Percentiles rank a stretch among this genome's conserved stretches.
These are phyloP conservation scores for Perilla frutescens DNA, from an alignment of 257 asterid genomes.

Conservation along the genomic window DNA sequence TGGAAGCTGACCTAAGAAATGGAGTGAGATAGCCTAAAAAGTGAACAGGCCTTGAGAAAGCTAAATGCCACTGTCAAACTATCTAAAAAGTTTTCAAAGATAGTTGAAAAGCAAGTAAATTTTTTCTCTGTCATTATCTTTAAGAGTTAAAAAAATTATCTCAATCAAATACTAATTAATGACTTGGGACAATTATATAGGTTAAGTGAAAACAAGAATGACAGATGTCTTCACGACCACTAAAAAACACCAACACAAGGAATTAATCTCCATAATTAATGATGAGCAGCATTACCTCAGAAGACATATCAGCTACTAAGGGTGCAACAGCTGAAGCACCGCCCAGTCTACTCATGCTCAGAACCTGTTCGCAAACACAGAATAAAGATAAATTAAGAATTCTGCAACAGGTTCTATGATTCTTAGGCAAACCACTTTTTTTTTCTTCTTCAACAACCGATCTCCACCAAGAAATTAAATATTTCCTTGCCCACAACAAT, in stretches of 20 bases:
- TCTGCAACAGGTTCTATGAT: background rate
- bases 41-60: background rate
- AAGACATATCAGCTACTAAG: slow-evolving; percentile 64
- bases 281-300: slow-evolving; percentile 60
- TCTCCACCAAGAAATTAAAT: slow-evolving; percentile 36
- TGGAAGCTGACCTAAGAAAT: slow-evolving; percentile 11
- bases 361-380: slow-evolving; percentile 56
- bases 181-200: background rate
- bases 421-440: slow-evolving; percentile 9
- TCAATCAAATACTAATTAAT: background rate
- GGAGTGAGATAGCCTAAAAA: background rate
- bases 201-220: background rate
- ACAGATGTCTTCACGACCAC: background rate
- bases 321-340: slow-evolving; percentile 91
- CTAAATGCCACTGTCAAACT: background rate
- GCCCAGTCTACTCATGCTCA: slow-evolving; percentile 93
- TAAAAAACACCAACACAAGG: background rate
- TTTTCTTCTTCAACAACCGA: slow-evolving; percentile 33
- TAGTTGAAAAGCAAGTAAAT: no score
- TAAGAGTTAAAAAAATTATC: background rate
- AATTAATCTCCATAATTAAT: slow-evolving; percentile 15
- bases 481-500: slow-evolving; percentile 34
- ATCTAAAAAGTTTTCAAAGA: background rate
- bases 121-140: background rate
- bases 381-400: slow-evolving; percentile 1